phyloP scores from a whole-genome alignment of 495 filamentous ascomycete species.

The Aspergillus haitiensis region DNA sequence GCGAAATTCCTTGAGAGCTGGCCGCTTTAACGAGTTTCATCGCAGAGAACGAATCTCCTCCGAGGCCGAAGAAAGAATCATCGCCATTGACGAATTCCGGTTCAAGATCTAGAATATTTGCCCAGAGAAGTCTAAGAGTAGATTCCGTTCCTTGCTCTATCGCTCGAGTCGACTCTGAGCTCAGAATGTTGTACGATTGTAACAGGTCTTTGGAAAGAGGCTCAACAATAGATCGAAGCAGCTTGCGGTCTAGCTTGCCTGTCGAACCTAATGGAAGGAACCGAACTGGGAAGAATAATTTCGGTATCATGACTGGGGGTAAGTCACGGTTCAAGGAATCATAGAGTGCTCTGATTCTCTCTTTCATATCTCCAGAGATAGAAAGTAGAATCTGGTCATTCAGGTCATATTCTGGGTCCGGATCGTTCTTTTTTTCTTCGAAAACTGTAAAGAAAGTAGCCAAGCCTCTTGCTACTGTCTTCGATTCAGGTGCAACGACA shows the following conservation, averaged over 20 bases:
- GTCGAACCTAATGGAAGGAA: constrained; percentile 57
- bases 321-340: constrained; percentile 35
- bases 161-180: constrained; percentile 26
- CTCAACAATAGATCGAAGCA: constrained; percentile 46
- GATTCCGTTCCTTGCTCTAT: constrained; percentile 33
- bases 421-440: constrained; percentile 18
- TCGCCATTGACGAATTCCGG: constrained; percentile 41
- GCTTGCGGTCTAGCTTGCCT: constrained; percentile 62
- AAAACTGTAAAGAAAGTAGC: constrained; percentile 44
- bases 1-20: constrained; percentile 40
- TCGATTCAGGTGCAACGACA: constrained; percentile 39
- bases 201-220: constrained; percentile 41
- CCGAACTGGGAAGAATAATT: constrained; percentile 58
- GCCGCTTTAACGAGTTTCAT: constrained; percentile 56
- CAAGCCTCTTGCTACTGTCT: constrained; percentile 39
- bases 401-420: constrained; percentile 25
- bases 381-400: constrained; percentile 32
- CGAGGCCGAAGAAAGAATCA: constrained; percentile 55
- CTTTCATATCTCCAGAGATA: constrained; percentile 33
- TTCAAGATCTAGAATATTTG: constrained; percentile 38
- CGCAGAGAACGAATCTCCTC: constrained; percentile 57
- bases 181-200: constrained; percentile 42
- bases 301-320: constrained; percentile 61
- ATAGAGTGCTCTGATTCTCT: constrained; percentile 37
- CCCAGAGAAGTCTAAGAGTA: constrained; percentile 33